Evolutionary conservation across 2,329 filamentous ascomycete genomes (phyloP), one percentile per base, ranked within the genome.

Genomic region (Cladosporium sp.): DNA sequence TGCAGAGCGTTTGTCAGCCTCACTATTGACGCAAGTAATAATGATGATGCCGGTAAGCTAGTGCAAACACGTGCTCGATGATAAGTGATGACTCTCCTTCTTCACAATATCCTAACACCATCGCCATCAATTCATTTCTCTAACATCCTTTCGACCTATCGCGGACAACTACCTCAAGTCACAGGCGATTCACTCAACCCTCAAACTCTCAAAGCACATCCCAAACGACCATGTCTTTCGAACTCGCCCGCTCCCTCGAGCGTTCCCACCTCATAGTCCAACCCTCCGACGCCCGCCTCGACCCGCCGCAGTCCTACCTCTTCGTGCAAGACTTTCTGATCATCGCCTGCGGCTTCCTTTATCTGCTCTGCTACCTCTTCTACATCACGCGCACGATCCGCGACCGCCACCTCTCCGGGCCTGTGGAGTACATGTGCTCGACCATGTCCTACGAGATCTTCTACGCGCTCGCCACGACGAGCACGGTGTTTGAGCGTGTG

Each of bases 181-280:
- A 11, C 41, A 47, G 41, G n/a, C 41, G 11, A 11, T 5, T 8
- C 8, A 11, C 14, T 30, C 26, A 28, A 12, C 30, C 18, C 34
- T 6, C 8, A 1, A 14, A 34, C 14, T 21, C 21, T 10, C 18
- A 57, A 5, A 36, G 1, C 14, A 2, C 11, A 28, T 6, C 36
- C 5, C 36, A 41, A 18, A 4, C 26, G 4, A 41, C 7, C 5
- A 59, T 59, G 57, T 26, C 55, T 6, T 59, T 59, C 55, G 34
- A 24, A 21, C 55, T 59, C 11, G 32, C 55, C 11, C 32, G 26
- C 34, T 41, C 36, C 55, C 34, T 59, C 21, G 32, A 41, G 12
- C 32, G 6, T 34, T 41, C 55, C 71, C 78, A 86, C 21, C 79
- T 84, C 1, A 80, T 87, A 2, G 84, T 81, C 59, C 82, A 87